Base-by-base conservation (phyloP, 768 basidiomycete genomes). In the Auricularia heimuer region DNA sequence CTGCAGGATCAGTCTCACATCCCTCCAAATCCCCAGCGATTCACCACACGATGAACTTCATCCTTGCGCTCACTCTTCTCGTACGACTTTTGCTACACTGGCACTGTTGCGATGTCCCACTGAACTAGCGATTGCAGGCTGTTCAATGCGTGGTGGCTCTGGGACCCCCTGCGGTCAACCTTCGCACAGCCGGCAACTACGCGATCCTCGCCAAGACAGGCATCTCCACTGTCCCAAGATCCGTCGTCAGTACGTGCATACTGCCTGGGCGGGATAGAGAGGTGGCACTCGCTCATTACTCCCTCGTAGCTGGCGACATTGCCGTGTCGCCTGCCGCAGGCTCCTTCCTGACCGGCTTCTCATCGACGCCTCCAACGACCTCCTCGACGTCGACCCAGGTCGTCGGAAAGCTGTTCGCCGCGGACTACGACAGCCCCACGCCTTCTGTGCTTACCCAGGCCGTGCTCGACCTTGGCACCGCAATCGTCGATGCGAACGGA, bases 381-480 rank as follows among this genome's bases (percentile, higher is more conserved):
- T 60, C 21, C 56, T 60, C 56, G 11, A 60, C 56, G 24, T 24
- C 56, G 21, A 24, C 56, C 21, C 56, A 60, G 34, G 56, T 60
- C 11, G 21, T 11, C 10, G 56, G 56, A 24, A 10, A 60, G 34
- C 24, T 35, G 21, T 60, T 60, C 34, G 56, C 56, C 56, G 21
- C 56, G 21, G 56, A 60, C 34, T 60, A 60, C 34, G 21, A 24
- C 56, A 60, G 56, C 56, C 56, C 56, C 56, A 60, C 56, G 12
- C 56, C 56, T 60, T 24, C 56, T 11, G 34, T 35, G 21, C 56
- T 60, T 21, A 35, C 21, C 11, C 21, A 24, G 21, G 56, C 56
- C 56, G 34, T 60, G 24, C 24, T 35, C 21, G 56, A 60, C 56
- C 34, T 60, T 10, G 56, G 56, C 56, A 60, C 56, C 56, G 56